These are phyloP conservation scores for Ustilago sp. DNA, from an alignment of 1,284 basidiomycete genomes.

Conservation along the genomic window DNA sequence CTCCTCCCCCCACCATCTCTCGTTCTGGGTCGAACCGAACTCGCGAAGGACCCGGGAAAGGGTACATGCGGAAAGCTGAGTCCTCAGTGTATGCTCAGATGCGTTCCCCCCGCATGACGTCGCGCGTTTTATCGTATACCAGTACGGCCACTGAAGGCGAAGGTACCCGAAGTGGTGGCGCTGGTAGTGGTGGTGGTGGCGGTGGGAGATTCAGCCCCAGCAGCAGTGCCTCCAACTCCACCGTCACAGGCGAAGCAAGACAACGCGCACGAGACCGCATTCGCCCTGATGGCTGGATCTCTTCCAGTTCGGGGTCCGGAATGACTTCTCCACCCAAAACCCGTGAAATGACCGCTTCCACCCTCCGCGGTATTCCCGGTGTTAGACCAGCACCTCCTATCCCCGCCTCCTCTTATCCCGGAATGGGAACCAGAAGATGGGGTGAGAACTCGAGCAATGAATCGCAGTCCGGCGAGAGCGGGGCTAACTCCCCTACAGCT, in stretches of 20 bases:
- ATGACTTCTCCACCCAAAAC: conserved; percentile 29
- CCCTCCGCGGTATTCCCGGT: conserved; percentile 30
- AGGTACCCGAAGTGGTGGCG: conserved; percentile 17
- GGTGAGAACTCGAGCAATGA: conserved; percentile 30
- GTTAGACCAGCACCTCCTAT: neutral
- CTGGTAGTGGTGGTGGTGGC: neutral
- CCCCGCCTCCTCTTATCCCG: neutral
- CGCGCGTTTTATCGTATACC: conserved; percentile 32
- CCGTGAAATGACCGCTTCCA: conserved; percentile 10
- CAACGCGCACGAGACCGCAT: conserved; percentile 36
- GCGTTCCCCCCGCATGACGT: conserved; percentile 35
- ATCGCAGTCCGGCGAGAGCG: conserved; percentile 31
- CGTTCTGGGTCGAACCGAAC: conserved; percentile 15
- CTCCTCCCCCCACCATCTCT: conserved; percentile 23
- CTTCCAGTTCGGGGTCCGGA: conserved; percentile 21
- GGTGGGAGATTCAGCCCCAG: conserved; percentile 12
- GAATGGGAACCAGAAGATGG: conserved; percentile 12
- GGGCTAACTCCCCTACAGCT: conserved; percentile 27
- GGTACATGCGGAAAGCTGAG: conserved; percentile 51
- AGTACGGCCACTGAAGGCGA: conserved; percentile 42
- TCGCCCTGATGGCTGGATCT: conserved; percentile 42
- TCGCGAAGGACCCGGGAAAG: conserved; percentile 32
- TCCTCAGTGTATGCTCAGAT: conserved; percentile 34
- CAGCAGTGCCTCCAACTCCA: conserved; percentile 32
- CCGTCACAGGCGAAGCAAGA: conserved; percentile 20